Base-by-base conservation (phyloP, 306 rosid species). In the Boehmeria nivea region DNA sequence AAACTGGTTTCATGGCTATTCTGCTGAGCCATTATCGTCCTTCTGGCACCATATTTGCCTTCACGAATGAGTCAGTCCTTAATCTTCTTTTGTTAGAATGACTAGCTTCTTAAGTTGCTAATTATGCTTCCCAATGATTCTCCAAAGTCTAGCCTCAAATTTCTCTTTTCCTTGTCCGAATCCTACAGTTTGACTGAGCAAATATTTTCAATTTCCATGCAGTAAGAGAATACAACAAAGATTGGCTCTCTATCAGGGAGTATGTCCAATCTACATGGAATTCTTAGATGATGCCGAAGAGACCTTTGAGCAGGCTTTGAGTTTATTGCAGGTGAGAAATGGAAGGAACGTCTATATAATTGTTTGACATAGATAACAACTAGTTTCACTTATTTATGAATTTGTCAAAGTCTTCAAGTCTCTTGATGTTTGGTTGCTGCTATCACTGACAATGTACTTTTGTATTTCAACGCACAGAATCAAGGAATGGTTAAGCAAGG, bases 401-500 rank as follows among this genome's bases (percentile, higher is more conserved):
- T 54, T 6, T 51, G 18, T 13, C 12, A 34, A 12, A 0, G 22
- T 15, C 8, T 11, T 13, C 21, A n/a, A 6, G 4, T 57, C 50
- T 57, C 14, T 15, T 22, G 15, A 7, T 14, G 14, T 14, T 57
- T 14, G 44, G 52, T 38, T 5, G 17, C 37, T 7, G 24, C 26
- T 51, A 16, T 25, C 21, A 44, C 15, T n/a, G 33, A 17, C 68
- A 31, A 51, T 54, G n/a, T 21, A 42, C 54, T 45, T 42, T 24
- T 2, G 44, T 0, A 67, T 67, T 58, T 43, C 13, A 19, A 50
- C 53, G 4, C 67, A 69, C 87, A 87, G 99, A 72, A 76, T 21
- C 96, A 87, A 75, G 99, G 99, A 59, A 77, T 91, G 96, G 89
- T 91, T 60, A 91, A 78, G 83, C 79, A 71, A 43, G 99, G 99